Evolutionary conservation across 2,329 filamentous ascomycete species (phyloP).

Genomic region (Dryadomyces quercus-mongolicae): DNA sequence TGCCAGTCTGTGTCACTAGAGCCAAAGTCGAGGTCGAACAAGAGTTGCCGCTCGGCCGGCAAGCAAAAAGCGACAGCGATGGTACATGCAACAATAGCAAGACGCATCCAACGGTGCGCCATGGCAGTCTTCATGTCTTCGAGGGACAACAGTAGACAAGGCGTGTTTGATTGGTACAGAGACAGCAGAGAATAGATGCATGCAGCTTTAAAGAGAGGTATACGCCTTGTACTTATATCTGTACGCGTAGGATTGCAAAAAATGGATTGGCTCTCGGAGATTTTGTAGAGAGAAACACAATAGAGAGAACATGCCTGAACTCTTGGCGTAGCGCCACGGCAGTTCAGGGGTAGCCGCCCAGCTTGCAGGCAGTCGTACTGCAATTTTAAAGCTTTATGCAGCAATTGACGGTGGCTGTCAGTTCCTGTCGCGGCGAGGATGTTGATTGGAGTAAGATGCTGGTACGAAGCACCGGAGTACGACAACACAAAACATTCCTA

Average conservation of each 20-base stretch:
- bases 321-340: neutral
- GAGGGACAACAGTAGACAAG: no score
- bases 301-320: neutral
- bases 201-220: no score
- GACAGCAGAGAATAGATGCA: no score
- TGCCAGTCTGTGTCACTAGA: slow-evolving; percentile 21
- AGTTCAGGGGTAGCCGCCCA: no score
- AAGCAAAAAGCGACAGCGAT: neutral
- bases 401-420: neutral
- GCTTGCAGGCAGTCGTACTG: no score
- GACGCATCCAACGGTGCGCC: slow-evolving; percentile 1
- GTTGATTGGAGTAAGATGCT: no score
- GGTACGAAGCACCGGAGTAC: no score
- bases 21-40: neutral
- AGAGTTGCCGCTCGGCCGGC: neutral
- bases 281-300: neutral
- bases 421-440: neutral
- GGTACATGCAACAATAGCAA: neutral
- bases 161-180: no score
- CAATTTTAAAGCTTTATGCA: neutral
- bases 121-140: neutral
- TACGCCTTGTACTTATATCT: no score
- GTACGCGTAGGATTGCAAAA: no score
- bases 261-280: neutral
- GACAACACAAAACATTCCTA: no score